phyloP scores from a whole-genome alignment of 768 basidiomycete species.

The Tylopilus intermedius region DNA sequence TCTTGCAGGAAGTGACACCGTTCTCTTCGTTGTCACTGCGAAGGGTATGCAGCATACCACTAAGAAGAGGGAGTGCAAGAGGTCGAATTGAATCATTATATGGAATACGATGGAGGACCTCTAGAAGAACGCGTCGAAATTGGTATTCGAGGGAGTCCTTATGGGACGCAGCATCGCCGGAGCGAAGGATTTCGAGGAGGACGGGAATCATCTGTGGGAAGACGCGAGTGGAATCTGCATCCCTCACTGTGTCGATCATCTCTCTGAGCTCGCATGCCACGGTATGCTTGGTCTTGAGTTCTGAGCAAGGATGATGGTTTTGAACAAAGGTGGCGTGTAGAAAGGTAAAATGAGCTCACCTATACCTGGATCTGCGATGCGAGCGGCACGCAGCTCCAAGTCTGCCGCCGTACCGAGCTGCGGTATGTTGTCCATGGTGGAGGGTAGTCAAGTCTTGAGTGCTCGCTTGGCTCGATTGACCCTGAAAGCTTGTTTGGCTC shows the following conservation, averaged over 20 bases:
- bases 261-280: slow-evolving; percentile 78
- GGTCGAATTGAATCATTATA: slow-evolving; percentile 72
- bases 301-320: slow-evolving; percentile 34
- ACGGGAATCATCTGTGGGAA: slow-evolving; percentile 71
- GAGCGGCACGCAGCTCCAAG: slow-evolving; percentile 65
- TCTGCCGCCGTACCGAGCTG: slow-evolving; percentile 48
- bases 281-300: slow-evolving; percentile 63
- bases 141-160: slow-evolving; percentile 70
- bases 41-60: slow-evolving; percentile 77
- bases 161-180: slow-evolving; percentile 60
- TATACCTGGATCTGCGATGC: slow-evolving; percentile 70
- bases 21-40: slow-evolving; percentile 95
- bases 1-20: slow-evolving; percentile 85
- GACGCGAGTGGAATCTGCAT: slow-evolving; percentile 65
- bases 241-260: slow-evolving; percentile 73
- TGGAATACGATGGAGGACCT: slow-evolving; percentile 86
- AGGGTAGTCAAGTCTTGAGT: neutral
- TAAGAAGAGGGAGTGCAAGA: slow-evolving; percentile 63
- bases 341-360: slow-evolving; percentile 37
- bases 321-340: neutral
- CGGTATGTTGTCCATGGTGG: slow-evolving; percentile 42
- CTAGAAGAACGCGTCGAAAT: slow-evolving; percentile 82
- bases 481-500: slow-evolving; percentile 31
- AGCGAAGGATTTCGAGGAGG: slow-evolving; percentile 65
- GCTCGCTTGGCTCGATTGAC: slow-evolving; percentile 8